Conservation (phyloP, 176 grass and related monocot genomes). For the Carex myosuroides region DNA sequence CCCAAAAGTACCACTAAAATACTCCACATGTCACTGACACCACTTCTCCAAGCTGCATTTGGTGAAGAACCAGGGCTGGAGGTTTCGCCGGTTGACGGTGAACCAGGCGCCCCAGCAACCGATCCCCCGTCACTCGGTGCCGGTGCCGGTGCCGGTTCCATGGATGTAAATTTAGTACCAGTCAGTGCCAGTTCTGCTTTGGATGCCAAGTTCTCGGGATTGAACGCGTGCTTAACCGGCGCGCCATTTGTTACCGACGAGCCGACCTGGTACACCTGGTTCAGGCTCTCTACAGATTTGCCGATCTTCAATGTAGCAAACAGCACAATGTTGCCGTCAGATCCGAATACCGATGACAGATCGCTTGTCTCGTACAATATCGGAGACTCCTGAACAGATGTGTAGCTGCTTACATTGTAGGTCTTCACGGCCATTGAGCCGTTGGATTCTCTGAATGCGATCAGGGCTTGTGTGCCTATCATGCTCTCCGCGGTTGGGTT, state of each 20-base stretch:
- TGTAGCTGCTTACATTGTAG: conserved; percentile 47
- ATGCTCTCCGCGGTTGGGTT: conserved; percentile 43
- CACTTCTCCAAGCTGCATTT: not conserved
- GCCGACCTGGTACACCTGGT: conserved; percentile 77
- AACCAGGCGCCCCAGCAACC: not conserved
- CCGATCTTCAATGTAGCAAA: conserved; percentile 52
- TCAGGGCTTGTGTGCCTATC: conserved; percentile 45
- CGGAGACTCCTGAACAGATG: not conserved
- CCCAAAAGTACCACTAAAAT: conserved; percentile 7
- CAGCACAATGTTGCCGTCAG: conserved; percentile 34
- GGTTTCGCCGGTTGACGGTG: conserved; percentile 13
- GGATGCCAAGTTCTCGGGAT: conserved; percentile 24
- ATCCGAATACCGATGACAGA: conserved; percentile 37
- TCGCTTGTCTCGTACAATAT: conserved; percentile 31
- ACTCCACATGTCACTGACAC: not conserved
- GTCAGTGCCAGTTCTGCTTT: conserved; percentile 29
- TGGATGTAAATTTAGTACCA: not conserved
- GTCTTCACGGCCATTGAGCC: conserved; percentile 35
- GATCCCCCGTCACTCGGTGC: not conserved
- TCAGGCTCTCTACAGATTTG: conserved; percentile 21
- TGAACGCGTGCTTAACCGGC: conserved; percentile 45
- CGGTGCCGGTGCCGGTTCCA: conserved; percentile 20
- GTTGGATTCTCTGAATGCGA: conserved; percentile 27
- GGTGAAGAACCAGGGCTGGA: not conserved
- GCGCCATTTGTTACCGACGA: conserved; percentile 24